Base-by-base conservation (phyloP, 345 rosid genomes). In the Syzygium aqueum region DNA sequence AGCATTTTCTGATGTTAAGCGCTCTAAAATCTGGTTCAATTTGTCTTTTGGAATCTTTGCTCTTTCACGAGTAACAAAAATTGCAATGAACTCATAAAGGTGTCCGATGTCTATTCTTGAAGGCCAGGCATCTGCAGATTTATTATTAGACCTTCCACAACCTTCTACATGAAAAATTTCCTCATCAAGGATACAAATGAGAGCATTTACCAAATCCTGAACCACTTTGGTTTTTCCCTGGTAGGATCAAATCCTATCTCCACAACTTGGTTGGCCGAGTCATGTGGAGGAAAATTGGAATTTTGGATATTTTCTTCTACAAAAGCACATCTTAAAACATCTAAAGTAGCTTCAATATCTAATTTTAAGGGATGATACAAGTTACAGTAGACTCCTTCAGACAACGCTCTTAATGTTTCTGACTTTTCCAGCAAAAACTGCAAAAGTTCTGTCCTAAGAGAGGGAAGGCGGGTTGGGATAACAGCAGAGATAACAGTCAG, bases 311-410 rank as follows among this genome's bases (percentile, higher is more conserved):
- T 91, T 52, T 91, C 92, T 85, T 92, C 96, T 67, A 86, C 54
- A 87, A 96, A 95, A 88, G 99, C 98, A 90, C 93, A 92, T 91
- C 94, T 93, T 86, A 97, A 90, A 90, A 97, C 98, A 88, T 95
- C 98, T 92, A 97, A 92, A 85, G 98, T 94, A 65, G 99, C 98
- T 93, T 96, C 98, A 27, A 97, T 94, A 90, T 96, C 99, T 90
- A 97, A 89, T 89, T 95, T 95, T 90, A 96, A 92, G 84, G 95
- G 94, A 92, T 94, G 93, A 89, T 95, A 92, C 89, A 97, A 92
- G 87, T 96, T 97, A 88, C 91, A 90, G 89, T 93, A 97, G 61
- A 88, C 83, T 92, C 92, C 89, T 53, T 87, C 90, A 87, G 94
- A 61, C 50, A 85, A 87, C 86, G 88, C 80, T 86, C 85, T 91